A percentile compares a stretch with the other conserved stretches of the same genome.
Conservation (phyloP, 768 basidiomycete genomes). For the Rhodotorula taiwanensis region DNA sequence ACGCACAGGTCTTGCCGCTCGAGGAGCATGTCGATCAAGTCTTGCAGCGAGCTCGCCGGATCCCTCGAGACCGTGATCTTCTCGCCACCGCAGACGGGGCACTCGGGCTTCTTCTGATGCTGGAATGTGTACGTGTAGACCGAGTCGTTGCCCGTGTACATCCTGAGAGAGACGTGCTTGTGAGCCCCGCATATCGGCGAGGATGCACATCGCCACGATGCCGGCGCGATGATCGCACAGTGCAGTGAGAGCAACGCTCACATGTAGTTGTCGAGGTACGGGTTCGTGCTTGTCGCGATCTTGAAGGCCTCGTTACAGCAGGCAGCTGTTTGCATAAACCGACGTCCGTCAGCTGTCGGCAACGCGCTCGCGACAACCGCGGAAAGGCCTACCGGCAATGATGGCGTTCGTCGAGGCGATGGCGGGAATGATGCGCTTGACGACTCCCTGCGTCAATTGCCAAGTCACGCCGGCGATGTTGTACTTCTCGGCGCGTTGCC, state of each 20-base stretch:
- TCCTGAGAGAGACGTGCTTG: conserved; percentile 43
- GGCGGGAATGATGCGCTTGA: conserved; percentile 98
- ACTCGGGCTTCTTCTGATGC: conserved; percentile 83
- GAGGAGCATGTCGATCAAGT: conserved; percentile 75
- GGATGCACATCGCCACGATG: too few species aligned
- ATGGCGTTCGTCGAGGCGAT: conserved; percentile 98
- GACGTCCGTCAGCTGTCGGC: too few species aligned
- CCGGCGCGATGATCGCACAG: too few species aligned
- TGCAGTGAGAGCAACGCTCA: conserved; percentile 1
- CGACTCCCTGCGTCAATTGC: conserved; percentile 94
- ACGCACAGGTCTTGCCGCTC: conserved; percentile 87
- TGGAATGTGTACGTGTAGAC: conserved; percentile 97
- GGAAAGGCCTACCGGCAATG: conserved; percentile 64
- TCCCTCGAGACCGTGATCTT: conserved; percentile 55
- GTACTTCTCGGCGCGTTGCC: conserved; percentile 79
- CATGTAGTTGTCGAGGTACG: conserved; percentile 94
- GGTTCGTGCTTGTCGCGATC: conserved; percentile 89
- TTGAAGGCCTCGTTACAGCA: conserved; percentile 99
- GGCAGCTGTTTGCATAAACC: conserved; percentile 60
- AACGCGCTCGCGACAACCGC: too few species aligned
- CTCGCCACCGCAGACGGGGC: conserved; percentile 95
- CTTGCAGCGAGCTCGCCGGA: conserved; percentile 69
- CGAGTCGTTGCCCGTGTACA: conserved; percentile 94
- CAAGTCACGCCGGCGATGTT: conserved; percentile 98
- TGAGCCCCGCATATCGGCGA: too few species aligned